Conservation (phyloP, 345 rosid genomes). For the Erodium maritimum region DNA sequence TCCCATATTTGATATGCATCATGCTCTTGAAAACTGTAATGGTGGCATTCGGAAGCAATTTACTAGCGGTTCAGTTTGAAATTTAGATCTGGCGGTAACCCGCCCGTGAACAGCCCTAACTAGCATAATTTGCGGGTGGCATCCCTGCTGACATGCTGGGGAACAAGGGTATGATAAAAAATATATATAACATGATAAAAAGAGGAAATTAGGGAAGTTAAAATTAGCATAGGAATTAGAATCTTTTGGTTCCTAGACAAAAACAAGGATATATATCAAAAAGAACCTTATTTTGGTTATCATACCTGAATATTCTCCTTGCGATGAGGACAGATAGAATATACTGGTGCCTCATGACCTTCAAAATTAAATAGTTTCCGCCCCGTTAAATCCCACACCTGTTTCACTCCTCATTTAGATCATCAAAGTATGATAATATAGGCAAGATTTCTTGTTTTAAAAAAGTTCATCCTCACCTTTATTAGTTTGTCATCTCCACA, state of each 20-base stretch:
- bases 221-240: neutral
- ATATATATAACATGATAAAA: no score
- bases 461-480: constrained; percentile 38
- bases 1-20: neutral
- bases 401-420: neutral
- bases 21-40: neutral
- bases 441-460: neutral
- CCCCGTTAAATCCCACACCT: constrained; percentile 32
- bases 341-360: constrained; percentile 33
- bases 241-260: neutral
- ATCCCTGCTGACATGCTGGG: no score
- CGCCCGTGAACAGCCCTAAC: no score
- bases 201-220: neutral
- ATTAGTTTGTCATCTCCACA: constrained; percentile 89
- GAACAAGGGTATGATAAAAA: no score
- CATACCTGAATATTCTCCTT: constrained; percentile 31
- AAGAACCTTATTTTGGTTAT: neutral
- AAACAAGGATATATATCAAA: neutral
- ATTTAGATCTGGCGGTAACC: no score
- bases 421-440: constrained; percentile 16
- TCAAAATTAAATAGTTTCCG: constrained; percentile 23
- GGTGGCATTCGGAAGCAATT: no score
- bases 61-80: no score
- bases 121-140: no score
- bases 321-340: constrained; percentile 27